These are phyloP conservation scores for Eucalyptus erythrocorys DNA, from an alignment of 345 rosid genomes.

Conservation along the genomic window DNA sequence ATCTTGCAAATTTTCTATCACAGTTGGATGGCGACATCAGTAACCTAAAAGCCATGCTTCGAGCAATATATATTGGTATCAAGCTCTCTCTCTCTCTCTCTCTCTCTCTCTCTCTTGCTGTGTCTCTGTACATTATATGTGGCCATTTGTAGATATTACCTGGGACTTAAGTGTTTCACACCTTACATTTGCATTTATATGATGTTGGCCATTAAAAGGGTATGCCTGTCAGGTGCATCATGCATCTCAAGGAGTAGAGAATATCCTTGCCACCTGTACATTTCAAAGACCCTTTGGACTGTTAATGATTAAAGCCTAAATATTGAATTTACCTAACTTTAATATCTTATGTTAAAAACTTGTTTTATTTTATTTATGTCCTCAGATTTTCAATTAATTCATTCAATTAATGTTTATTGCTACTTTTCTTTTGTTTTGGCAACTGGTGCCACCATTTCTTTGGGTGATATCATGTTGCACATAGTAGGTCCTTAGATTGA, in stretches of 20 bases:
- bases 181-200: not conserved
- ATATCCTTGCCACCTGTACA: not conserved
- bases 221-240: not conserved
- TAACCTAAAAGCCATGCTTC: conserved; percentile 96
- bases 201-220: not conserved
- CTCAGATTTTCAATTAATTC: not conserved
- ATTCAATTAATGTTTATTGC: not conserved
- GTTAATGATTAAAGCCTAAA: not conserved
- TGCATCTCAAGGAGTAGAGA: not conserved
- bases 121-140: not conserved
- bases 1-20: conserved; percentile 66
- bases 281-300: not conserved
- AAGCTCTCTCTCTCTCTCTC: not conserved
- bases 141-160: not conserved
- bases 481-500: not conserved
- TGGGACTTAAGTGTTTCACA: not conserved
- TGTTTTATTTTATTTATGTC: not conserved
- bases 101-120: not conserved
- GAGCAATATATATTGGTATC: conserved; percentile 89
- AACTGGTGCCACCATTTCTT: not conserved
- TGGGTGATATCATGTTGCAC: not conserved
- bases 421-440: not conserved
- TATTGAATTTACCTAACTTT: not conserved
- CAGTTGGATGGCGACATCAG: conserved; percentile 61
- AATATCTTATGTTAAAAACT: not conserved